These are phyloP conservation scores for Curvularia verruculosa DNA, from an alignment of 2,329 filamentous ascomycete genomes.

Conservation along the genomic window DNA sequence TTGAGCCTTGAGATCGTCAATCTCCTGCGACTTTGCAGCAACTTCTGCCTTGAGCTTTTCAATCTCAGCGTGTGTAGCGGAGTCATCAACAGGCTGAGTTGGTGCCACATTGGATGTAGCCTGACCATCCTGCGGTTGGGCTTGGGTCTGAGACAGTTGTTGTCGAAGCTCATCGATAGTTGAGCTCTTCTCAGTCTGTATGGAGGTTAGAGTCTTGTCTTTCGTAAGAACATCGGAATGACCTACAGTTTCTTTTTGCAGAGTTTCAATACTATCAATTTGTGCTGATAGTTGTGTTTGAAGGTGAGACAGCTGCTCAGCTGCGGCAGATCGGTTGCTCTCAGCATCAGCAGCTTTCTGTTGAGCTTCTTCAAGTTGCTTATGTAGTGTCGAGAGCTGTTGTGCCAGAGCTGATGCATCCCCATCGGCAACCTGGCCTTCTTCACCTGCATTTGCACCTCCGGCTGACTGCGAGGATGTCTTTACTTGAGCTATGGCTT, in stretches of 20 bases:
- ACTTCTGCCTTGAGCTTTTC: conserved; percentile 47
- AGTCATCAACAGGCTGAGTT: conserved; percentile 8
- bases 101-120: conserved; percentile 16
- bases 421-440: conserved; percentile 53
- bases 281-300: conserved; percentile 55
- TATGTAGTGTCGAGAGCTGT: conserved; percentile 46
- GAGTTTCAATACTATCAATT: conserved; percentile 67
- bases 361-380: conserved; percentile 45
- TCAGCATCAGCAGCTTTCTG: conserved; percentile 36
- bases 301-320: conserved; percentile 44
- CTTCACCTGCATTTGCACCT: conserved; percentile 51
- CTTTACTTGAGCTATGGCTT: conserved; percentile 57
- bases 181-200: conserved; percentile 49
- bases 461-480: conserved; percentile 50
- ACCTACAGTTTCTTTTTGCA: conserved; percentile 64
- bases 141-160: conserved; percentile 38
- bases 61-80: conserved; percentile 24
- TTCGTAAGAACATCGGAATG: neutral
- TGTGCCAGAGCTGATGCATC: conserved; percentile 30
- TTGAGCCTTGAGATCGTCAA: conserved; percentile 52
- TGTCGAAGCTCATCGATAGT: conserved; percentile 44
- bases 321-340: conserved; percentile 48
- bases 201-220: conserved; percentile 19
- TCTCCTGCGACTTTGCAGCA: conserved; percentile 52
- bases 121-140: conserved; percentile 25